Evolutionary conservation across 1,139 yeast species (phyloP).

Genomic region (Meyerozyma sp.): DNA sequence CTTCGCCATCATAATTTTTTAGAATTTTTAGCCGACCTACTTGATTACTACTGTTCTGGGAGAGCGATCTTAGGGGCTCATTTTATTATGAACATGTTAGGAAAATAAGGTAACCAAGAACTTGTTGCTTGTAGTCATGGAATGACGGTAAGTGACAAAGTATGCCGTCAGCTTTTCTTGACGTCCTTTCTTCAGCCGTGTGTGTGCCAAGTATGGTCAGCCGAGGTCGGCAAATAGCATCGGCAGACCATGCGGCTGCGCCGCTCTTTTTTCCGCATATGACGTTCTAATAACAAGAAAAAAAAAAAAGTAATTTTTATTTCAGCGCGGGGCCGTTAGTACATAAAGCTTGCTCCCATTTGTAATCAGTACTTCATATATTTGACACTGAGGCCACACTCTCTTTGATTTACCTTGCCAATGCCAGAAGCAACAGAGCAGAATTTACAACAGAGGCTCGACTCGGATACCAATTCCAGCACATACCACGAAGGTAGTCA

Average conservation of each 20-base stretch:
- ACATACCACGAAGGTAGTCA: conserved; percentile 2
- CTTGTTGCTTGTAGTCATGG: too few species aligned
- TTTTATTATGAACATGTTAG: too few species aligned
- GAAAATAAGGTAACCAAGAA: too few species aligned
- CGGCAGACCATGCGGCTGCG: background rate
- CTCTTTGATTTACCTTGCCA: background rate
- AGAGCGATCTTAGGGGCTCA: too few species aligned
- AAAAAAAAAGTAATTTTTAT: background rate
- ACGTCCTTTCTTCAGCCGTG: too few species aligned
- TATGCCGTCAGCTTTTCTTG: too few species aligned
- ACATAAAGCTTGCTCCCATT: background rate
- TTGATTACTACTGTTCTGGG: too few species aligned
- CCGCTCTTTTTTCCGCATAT: background rate
- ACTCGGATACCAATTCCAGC: background rate
- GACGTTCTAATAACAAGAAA: background rate
- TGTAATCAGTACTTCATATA: background rate
- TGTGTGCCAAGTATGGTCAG: too few species aligned
- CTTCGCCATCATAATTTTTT: too few species aligned
- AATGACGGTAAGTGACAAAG: too few species aligned
- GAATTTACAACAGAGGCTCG: background rate
- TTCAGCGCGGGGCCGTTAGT: background rate
- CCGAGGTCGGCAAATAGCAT: background rate
- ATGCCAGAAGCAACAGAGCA: background rate
- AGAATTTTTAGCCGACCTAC: too few species aligned
- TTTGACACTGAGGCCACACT: background rate